Conservation (phyloP, 768 basidiomycete genomes). For the Macrolepiota fuliginosa region DNA sequence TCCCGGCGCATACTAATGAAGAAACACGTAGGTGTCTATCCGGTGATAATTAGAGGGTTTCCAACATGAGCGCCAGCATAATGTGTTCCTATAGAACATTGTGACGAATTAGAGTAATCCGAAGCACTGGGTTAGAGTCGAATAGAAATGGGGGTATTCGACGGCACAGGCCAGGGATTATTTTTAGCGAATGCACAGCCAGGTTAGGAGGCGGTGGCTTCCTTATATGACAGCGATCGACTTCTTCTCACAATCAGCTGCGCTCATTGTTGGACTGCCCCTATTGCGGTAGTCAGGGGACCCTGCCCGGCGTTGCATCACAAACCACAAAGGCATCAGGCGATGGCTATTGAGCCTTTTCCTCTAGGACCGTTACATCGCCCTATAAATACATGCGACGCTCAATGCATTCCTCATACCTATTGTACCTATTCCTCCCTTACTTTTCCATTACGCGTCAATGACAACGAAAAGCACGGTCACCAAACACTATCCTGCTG, state of each 20-base stretch:
- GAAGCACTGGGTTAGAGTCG: not conserved
- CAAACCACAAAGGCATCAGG: not conserved
- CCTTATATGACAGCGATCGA: not conserved
- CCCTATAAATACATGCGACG: too few species aligned
- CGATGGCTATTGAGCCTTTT: not conserved
- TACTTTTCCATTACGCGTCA: too few species aligned
- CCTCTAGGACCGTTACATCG: too few species aligned
- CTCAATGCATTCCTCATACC: too few species aligned
- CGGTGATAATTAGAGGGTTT: constrained; percentile 8
- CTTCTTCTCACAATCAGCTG: not conserved
- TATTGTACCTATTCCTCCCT: too few species aligned
- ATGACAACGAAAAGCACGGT: not conserved
- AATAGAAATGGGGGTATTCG: not conserved
- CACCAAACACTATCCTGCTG: not conserved
- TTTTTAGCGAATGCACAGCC: not conserved
- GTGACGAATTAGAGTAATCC: not conserved
- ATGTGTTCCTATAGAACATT: not conserved
- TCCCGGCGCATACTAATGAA: not conserved
- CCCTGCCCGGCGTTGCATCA: not conserved
- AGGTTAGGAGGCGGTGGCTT: not conserved
- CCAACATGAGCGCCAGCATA: not conserved
- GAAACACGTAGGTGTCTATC: not conserved
- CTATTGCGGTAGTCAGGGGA: not conserved
- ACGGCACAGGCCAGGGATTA: not conserved
- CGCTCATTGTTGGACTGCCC: not conserved